Conservation (phyloP, 192 early-diverging fungal species). For the Blastocladiella britannica region DNA sequence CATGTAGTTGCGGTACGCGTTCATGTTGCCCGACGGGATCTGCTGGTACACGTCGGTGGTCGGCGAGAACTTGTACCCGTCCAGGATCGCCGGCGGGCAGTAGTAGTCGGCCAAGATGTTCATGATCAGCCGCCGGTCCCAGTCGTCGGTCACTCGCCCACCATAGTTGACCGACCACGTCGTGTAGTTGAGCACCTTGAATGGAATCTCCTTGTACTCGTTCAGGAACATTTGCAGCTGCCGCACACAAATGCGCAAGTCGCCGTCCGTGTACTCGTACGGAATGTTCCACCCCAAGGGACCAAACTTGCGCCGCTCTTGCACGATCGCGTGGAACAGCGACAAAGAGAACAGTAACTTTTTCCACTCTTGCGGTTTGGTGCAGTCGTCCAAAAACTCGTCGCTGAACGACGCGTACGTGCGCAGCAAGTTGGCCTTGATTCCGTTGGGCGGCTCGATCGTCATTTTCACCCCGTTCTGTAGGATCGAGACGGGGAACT, state of each 20-base stretch:
- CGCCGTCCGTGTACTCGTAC: slow-evolving; percentile 97
- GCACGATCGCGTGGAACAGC: slow-evolving; percentile 88
- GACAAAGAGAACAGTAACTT: slow-evolving; percentile 65
- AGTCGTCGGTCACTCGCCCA: slow-evolving; percentile 83
- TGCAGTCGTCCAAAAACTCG: slow-evolving; percentile 33
- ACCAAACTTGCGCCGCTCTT: slow-evolving; percentile 88
- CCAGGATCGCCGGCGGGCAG: slow-evolving; percentile 48
- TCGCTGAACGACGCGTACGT: slow-evolving; percentile 42
- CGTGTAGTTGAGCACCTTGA: slow-evolving; percentile 75
- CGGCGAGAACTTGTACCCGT: slow-evolving; percentile 50
- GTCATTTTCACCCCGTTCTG: slow-evolving; percentile 72
- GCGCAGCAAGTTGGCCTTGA: slow-evolving; percentile 78
- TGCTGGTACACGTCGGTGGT: slow-evolving; percentile 25
- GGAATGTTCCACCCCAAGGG: slow-evolving; percentile 93
- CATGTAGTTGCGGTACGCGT: slow-evolving; percentile 78
- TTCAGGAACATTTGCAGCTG: slow-evolving; percentile 86
- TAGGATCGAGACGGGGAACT: slow-evolving; percentile 78
- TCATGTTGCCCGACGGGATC: slow-evolving; percentile 66
- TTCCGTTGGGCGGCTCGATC: slow-evolving; percentile 89
- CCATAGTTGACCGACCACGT: slow-evolving; percentile 82
- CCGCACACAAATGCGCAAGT: slow-evolving; percentile 68
- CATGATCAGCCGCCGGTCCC: slow-evolving; percentile 67
- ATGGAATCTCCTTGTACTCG: slow-evolving; percentile 79
- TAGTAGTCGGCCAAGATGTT: slow-evolving; percentile 71
- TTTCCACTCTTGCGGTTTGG: slow-evolving; percentile 63